Evolutionary conservation across 371 early-diverging fungal genomes (phyloP).

Genomic region (Blyttiomyces sp.): DNA sequence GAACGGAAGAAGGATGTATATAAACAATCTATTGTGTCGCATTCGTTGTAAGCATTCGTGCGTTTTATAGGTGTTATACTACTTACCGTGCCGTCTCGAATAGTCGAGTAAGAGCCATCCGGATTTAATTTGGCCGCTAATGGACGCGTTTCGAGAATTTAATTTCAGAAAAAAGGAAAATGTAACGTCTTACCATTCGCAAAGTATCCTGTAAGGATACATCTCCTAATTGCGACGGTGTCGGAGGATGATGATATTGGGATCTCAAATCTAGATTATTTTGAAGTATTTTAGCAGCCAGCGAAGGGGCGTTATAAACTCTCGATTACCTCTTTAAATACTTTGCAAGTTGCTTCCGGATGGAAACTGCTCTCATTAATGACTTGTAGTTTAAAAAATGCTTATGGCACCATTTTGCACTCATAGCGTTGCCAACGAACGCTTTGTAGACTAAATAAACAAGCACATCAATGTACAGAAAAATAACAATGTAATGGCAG

Average conservation of each 20-base stretch:
- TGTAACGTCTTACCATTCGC: constrained; percentile 49
- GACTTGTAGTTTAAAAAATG: constrained; percentile 72
- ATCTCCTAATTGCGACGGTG: constrained; percentile 58
- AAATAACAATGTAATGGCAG: neutral
- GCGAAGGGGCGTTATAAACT: too few relatives aligned
- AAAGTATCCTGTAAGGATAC: constrained; percentile 74
- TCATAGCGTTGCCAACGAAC: constrained; percentile 59
- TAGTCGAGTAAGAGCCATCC: constrained; percentile 66
- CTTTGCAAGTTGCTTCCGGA: constrained; percentile 66
- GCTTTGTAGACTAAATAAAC: constrained; percentile 64
- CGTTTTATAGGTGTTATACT: too few relatives aligned
- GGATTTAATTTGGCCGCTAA: constrained; percentile 63
- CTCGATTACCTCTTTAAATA: constrained; percentile 57
- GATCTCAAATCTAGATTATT: too few relatives aligned
- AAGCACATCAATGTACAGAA: too few relatives aligned
- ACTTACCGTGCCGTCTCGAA: too few relatives aligned
- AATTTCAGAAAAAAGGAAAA: too few relatives aligned
- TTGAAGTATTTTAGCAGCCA: too few relatives aligned
- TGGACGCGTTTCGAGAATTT: too few relatives aligned
- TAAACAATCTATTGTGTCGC: constrained; percentile 20
- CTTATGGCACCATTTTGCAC: constrained; percentile 72
- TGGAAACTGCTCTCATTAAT: constrained; percentile 62
- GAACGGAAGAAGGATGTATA: constrained; percentile 73
- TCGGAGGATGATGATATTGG: too few relatives aligned
- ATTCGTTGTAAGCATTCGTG: too few relatives aligned